A percentile compares a stretch with the other conserved stretches of the same genome.
phyloP scores from a whole-genome alignment of 2,329 filamentous ascomycete genomes.

The Diaporthe sp. region DNA sequence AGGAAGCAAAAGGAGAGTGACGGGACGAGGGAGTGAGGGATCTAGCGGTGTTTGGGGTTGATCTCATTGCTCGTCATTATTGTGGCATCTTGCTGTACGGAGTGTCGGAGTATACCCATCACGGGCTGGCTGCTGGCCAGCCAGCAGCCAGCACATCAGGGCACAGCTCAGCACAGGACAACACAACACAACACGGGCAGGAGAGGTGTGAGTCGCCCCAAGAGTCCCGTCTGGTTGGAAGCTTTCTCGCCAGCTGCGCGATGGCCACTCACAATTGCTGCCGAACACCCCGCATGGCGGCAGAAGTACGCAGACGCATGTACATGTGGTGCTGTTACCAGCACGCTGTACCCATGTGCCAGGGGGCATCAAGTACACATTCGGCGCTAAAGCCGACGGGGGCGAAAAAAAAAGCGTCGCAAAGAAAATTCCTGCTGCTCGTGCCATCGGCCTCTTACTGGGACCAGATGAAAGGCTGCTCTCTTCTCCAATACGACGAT shows the following conservation, averaged over 20 bases:
- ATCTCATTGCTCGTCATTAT: conserved; percentile 26
- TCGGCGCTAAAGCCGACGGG: background rate
- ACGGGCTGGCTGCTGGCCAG: too few relatives aligned
- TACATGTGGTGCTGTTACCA: background rate
- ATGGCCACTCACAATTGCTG: conserved; percentile 12
- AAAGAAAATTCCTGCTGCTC: background rate
- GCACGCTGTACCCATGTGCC: background rate
- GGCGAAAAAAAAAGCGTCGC: background rate
- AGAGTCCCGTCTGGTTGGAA: conserved; percentile 13
- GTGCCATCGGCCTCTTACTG: too few relatives aligned
- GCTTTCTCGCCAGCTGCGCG: conserved; percentile 11
- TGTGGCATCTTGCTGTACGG: conserved; percentile 15
- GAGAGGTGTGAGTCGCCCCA: too few relatives aligned
- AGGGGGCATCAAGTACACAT: background rate
- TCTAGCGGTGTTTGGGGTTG: conserved; percentile 1
- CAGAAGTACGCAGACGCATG: background rate
- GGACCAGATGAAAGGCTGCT: too few relatives aligned
- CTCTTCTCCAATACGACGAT: background rate
- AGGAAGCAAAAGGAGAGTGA: background rate
- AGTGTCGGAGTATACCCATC: too few relatives aligned
- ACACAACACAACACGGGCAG: background rate
- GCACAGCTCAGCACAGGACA: background rate
- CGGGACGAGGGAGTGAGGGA: background rate
- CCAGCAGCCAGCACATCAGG: background rate
- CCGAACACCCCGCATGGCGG: conserved; percentile 15